Conservation (phyloP, 2,329 filamentous ascomycete genomes). For the Delphinella strobiligena region DNA sequence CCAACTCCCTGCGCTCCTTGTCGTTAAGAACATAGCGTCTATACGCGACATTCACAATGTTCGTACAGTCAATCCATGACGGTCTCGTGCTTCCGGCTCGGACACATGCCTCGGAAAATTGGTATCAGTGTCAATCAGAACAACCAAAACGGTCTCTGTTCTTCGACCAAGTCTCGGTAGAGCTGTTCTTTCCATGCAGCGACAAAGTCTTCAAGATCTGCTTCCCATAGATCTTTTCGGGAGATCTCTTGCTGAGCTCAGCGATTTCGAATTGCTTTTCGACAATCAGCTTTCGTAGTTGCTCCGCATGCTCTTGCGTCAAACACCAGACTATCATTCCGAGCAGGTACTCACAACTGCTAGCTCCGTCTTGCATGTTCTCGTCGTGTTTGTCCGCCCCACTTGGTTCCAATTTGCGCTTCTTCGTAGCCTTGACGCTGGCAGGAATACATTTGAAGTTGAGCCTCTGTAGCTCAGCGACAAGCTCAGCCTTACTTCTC, state of each 20-base stretch:
- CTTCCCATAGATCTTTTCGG: constrained; percentile 80
- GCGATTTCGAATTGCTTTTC: constrained; percentile 84
- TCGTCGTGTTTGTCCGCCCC: constrained; percentile 50
- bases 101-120: too few relatives aligned
- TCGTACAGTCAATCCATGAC: too few relatives aligned
- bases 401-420: constrained; percentile 48
- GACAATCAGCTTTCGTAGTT: constrained; percentile 67
- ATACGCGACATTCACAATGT: too few relatives aligned
- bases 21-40: too few relatives aligned
- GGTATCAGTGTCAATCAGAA: too few relatives aligned
- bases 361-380: constrained; percentile 56
- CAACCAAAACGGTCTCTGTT: too few relatives aligned
- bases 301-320: constrained; percentile 84
- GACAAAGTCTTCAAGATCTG: too few relatives aligned
- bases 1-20: too few relatives aligned
- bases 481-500: constrained; percentile 80
- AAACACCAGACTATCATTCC: constrained; percentile 98
- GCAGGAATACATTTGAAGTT: constrained; percentile 81
- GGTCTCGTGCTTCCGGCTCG: too few relatives aligned
- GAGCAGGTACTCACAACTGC: constrained; percentile 83
- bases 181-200: too few relatives aligned
- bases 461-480: constrained; percentile 70
- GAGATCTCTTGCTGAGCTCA: constrained; percentile 59
- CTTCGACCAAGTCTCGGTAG: too few relatives aligned
- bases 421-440: constrained; percentile 53